Evolutionary conservation across 495 filamentous ascomycete genomes (phyloP), one percentile per base, ranked within the genome.

Genomic region (Hyaloscypha hepaticicola): DNA sequence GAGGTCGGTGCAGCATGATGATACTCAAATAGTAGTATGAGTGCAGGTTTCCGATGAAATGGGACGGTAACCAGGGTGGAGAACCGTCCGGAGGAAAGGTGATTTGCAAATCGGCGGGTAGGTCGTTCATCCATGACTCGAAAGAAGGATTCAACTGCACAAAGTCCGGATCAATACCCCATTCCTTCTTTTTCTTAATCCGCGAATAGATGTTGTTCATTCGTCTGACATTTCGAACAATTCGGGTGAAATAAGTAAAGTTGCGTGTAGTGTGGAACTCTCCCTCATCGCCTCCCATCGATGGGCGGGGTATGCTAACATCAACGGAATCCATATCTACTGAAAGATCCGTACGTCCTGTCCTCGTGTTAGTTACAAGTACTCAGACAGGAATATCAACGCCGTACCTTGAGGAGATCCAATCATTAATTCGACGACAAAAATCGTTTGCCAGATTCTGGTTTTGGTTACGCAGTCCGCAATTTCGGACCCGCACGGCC

Each of bases 31-130:
- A 89, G 73, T 95, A 93, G 77, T 98, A 96, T 7, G 87, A 91
- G 74, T 98, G 95, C 73, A 97, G 82, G 69, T 97, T 96, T 28
- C 90, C 95, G 59, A 95, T 82, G 67, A 95, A 97, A 72, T 96
- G 90, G 22, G 91, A 95, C 5, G 90, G 86, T 52, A 97, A 80
- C 87, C 89, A 96, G 0, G 94, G 92, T 2, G 91, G 84, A 4
- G 88, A 89, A 38, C 90, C 89, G 72, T 96, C 90, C 1, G 83
- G 71, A 24, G 92, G 89, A 71, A 93, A 96, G 27, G 79, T 83
- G 45, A 99, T 78, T 67, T 91, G 85, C 70, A 98, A 74, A 74
- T 97, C 90, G 9, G 82, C 73, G 0, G 95, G 96, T 19, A 98
- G 82, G 31, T 87, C 88, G 22, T 80, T 81, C 62, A 90, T 76